These are phyloP conservation scores for Pseudocercospora eumusae DNA, from an alignment of 2,329 filamentous ascomycete species.

Conservation along the genomic window DNA sequence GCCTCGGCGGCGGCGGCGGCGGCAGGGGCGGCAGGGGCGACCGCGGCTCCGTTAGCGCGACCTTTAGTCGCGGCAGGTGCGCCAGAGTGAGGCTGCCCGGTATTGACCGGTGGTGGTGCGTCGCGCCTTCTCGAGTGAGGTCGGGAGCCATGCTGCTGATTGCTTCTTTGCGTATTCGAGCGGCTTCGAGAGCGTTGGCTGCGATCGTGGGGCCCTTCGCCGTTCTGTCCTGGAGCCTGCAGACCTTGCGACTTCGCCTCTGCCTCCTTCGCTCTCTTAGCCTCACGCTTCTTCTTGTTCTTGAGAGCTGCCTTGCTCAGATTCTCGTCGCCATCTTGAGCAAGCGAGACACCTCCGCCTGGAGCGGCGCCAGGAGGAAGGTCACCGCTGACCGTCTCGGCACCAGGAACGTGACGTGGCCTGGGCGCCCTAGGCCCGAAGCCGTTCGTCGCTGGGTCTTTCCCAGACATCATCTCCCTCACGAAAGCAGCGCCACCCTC, in stretches of 20 bases:
- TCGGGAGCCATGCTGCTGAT: slow-evolving; percentile 28
- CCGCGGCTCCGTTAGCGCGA: slow-evolving; percentile 21
- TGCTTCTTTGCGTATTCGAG: slow-evolving; percentile 30
- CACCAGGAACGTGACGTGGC: slow-evolving; percentile 81
- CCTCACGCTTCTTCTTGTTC: slow-evolving; percentile 97
- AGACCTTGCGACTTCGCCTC: slow-evolving; percentile 60
- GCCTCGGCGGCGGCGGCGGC: slow-evolving; percentile 17
- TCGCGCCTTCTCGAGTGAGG: slow-evolving; percentile 33
- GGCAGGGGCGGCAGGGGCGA: slow-evolving; percentile 14
- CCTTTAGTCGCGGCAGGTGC: slow-evolving; percentile 40
- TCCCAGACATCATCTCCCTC: slow-evolving; percentile 69
- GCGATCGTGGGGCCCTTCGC: slow-evolving; percentile 37
- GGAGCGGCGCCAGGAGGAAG: slow-evolving; percentile 69
- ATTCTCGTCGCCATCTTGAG: slow-evolving; percentile 68
- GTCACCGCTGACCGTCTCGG: slow-evolving; percentile 63
- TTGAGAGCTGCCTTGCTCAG: slow-evolving; percentile 83
- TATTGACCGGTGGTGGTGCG: slow-evolving; percentile 30
- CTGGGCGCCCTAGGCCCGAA: slow-evolving; percentile 65
- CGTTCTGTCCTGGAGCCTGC: slow-evolving; percentile 50
- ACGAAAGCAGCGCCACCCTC: slow-evolving; percentile 89
- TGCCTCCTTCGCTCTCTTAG: slow-evolving; percentile 84
- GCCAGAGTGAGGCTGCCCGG: slow-evolving; percentile 32
- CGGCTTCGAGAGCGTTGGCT: slow-evolving; percentile 38
- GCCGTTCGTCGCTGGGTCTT: slow-evolving; percentile 61
- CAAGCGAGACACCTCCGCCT: slow-evolving; percentile 65